Conservation (phyloP, 495 filamentous ascomycete genomes). For the Aspergillus leporis region DNA sequence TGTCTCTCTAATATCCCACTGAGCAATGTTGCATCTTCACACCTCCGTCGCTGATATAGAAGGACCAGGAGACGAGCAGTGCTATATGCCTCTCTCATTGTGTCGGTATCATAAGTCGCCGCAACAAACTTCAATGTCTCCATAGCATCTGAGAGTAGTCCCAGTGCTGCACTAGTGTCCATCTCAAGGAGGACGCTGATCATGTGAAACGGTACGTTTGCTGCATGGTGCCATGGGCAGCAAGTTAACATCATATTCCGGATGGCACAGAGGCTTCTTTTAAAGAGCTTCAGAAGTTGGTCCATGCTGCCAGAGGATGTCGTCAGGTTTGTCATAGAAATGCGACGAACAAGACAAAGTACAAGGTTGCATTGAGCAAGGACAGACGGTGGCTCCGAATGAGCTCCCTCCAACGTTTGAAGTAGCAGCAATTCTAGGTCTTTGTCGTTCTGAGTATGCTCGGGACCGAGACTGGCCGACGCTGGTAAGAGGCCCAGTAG, state of each 20-base stretch:
- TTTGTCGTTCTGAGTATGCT: slow-evolving; percentile 24
- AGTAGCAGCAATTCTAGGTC: slow-evolving; percentile 31
- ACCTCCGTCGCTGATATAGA: slow-evolving; percentile 37
- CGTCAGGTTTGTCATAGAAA: slow-evolving; percentile 40
- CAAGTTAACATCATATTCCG: slow-evolving; percentile 31
- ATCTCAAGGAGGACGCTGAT: slow-evolving; percentile 52
- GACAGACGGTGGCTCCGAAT: slow-evolving; percentile 38
- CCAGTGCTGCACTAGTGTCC: slow-evolving; percentile 44
- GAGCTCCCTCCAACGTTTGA: slow-evolving; percentile 25
- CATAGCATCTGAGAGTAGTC: slow-evolving; percentile 47
- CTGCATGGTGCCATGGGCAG: slow-evolving; percentile 54
- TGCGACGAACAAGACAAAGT: slow-evolving; percentile 48
- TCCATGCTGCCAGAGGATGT: slow-evolving; percentile 28
- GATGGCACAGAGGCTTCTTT: slow-evolving; percentile 31
- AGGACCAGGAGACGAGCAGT: slow-evolving; percentile 44
- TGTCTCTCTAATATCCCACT: neutral
- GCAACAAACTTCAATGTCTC: slow-evolving; percentile 43
- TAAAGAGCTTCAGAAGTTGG: slow-evolving; percentile 26
- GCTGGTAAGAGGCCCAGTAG: slow-evolving; percentile 39
- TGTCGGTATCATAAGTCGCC: slow-evolving; percentile 40
- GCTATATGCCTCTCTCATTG: slow-evolving; percentile 48
- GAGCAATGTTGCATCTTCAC: slow-evolving; percentile 19
- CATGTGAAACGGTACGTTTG: slow-evolving; percentile 54
- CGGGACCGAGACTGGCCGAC: slow-evolving; percentile 38
- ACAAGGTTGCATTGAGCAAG: slow-evolving; percentile 50